Percentiles rank a stretch among this genome's conserved stretches.
Conservation (phyloP, 2,329 filamentous ascomycete genomes). For the Cladophialophora psammophila region DNA sequence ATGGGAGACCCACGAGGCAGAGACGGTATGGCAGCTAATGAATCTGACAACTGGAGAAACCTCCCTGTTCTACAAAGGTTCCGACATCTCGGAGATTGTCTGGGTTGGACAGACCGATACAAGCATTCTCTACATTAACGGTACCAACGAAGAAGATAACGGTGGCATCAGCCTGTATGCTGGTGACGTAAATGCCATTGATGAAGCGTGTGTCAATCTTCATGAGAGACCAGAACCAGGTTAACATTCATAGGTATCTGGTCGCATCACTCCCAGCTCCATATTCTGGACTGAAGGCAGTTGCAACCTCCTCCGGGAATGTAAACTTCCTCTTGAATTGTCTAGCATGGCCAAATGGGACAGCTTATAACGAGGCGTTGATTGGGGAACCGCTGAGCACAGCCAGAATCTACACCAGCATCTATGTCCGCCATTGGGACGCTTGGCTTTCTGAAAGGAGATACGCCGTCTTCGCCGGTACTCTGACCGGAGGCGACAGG, state of each 20-base stretch:
- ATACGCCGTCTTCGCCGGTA: slow-evolving; percentile 76
- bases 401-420: slow-evolving; percentile 74
- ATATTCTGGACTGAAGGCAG: slow-evolving; percentile 50
- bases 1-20: slow-evolving; percentile 75
- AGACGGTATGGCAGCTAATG: slow-evolving; percentile 70
- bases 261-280: slow-evolving; percentile 49
- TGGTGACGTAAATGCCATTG: slow-evolving; percentile 46
- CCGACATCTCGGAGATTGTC: slow-evolving; percentile 71
- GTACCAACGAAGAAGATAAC: slow-evolving; percentile 50
- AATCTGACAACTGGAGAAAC: slow-evolving; percentile 73
- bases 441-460: slow-evolving; percentile 73
- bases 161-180: slow-evolving; percentile 52
- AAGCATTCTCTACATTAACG: slow-evolving; percentile 64
- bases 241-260: slow-evolving; percentile 45
- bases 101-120: slow-evolving; percentile 75
- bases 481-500: slow-evolving; percentile 53
- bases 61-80: slow-evolving; percentile 69
- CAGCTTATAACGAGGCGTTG: slow-evolving; percentile 70
- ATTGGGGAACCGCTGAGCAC: slow-evolving; percentile 67
- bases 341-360: slow-evolving; percentile 71
- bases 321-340: slow-evolving; percentile 64
- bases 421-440: slow-evolving; percentile 87
- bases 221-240: neutral
- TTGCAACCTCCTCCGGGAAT: slow-evolving; percentile 50
- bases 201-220: slow-evolving; percentile 42